Evolutionary conservation across 768 basidiomycete genomes (phyloP), one percentile per base, ranked within the genome.

Genomic region (Astraeus odoratus): DNA sequence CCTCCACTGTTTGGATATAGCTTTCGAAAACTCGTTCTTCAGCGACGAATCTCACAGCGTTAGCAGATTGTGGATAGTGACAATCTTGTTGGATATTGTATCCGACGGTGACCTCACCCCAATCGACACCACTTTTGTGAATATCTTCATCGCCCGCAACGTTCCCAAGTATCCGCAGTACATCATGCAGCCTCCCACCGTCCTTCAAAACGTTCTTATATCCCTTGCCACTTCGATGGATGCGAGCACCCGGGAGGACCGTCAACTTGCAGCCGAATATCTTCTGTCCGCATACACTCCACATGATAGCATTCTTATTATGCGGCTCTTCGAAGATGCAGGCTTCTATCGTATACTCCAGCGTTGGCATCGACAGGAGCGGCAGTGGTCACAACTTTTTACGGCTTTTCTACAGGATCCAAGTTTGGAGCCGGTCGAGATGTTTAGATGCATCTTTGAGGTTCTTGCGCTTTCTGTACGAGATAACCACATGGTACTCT

Each of bases 141-240:
- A 94, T 58, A 98, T 99, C 49, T 99, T 99, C 65, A 76, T 98
- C 46, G 90, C 96, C 3, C 84, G 94, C 47, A 99, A 98, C 62
- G 80, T 96, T 9, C 91, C 96, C 0, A 98, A 97, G 67, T 99
- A 98, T 66, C 81, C 86, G 1, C 93, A 96, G 64, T 90, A 83
- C 62, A 73, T 92, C 25, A 29, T 39, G 64, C 76, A 44, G 44
- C 67, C 39, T n/a, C 48, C 48, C 50, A 81, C 76, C 48, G 69
- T 76, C 3, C 71, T 93, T 15, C 84, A 92, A 54, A 72, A 68
- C 31, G 80, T 97, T 54, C 77, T 99, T 39, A 71, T 86, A 47
- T 77, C 77, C 5, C 80, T 99, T 10, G 80, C 89, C 1, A 71
- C 77, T 48, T 90, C 93, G 58, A 58, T 70, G 0, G 90, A 95